Percentiles rank a stretch among this genome's conserved stretches.
Evolutionary conservation across 805 yeast species (phyloP).

Genomic region (Pichia gijzeniarum): DNA sequence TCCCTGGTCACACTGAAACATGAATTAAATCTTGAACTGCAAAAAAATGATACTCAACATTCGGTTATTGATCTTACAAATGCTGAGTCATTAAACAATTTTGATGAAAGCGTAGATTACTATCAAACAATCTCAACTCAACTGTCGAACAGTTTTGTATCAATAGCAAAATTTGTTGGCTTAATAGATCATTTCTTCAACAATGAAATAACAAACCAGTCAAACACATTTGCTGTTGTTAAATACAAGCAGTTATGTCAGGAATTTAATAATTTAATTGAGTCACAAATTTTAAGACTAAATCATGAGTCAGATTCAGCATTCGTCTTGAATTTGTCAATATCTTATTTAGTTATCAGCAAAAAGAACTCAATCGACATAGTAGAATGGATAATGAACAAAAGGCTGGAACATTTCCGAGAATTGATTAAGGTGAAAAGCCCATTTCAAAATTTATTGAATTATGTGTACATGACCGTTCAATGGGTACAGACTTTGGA

Average conservation of each 20-base stretch:
- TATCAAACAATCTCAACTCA: slow-evolving; percentile 12
- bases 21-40: not conserved
- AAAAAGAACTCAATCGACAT: slow-evolving; percentile 18
- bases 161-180: slow-evolving; percentile 23
- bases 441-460: slow-evolving; percentile 24
- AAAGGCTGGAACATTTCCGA: slow-evolving; percentile 16
- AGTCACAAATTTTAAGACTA: slow-evolving; percentile 16
- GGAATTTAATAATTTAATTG: slow-evolving; percentile 17
- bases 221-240: slow-evolving; percentile 11
- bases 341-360: slow-evolving; percentile 21
- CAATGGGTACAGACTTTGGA: slow-evolving; percentile 21
- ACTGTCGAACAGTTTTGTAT: slow-evolving; percentile 17
- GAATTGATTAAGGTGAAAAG: slow-evolving; percentile 6
- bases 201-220: slow-evolving; percentile 11
- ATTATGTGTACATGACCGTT: slow-evolving; percentile 27
- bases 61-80: not conserved
- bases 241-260: slow-evolving; percentile 18
- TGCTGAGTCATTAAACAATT: not conserved
- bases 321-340: slow-evolving; percentile 20
- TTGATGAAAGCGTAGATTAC: slow-evolving; percentile 4
- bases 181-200: slow-evolving; percentile 21
- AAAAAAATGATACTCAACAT: not conserved
- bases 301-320: slow-evolving; percentile 28
- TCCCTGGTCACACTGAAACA: slow-evolving; percentile 16
- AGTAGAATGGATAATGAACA: slow-evolving; percentile 20